Evolutionary conservation across 176 grass and related monocot genomes (phyloP), one percentile per base, ranked within the genome.

Genomic region (Tillandsia fasciculata): DNA sequence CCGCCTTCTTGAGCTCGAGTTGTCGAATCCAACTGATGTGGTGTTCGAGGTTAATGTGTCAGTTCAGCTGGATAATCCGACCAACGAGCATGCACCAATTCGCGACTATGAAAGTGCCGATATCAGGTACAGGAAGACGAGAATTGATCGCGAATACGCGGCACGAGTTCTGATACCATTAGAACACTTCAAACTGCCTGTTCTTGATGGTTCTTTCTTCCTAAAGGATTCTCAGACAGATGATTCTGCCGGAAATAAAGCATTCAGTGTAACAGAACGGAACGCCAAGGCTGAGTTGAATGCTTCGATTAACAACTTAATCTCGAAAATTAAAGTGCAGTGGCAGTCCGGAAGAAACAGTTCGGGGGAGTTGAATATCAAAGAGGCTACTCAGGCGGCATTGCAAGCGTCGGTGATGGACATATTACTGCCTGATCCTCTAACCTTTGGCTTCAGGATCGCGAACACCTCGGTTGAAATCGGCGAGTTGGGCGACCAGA

Each of bases 271-370:
- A 85, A 70, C 85, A 63, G 94, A 93, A 83, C 90, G 83, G 83
- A 90, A 89, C 81, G 78, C 90, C 48, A 99, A 99, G 79, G 81
- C 94, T 67, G 94, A 99, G 78, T 58, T 99, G 71, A 93, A 93
- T 24, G 84, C 87, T 10, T 87, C 86, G 51, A 99, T 99, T 77
- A 87, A 79, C 66, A 89, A 85, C 70, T 83, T 99, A 72, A 99
- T 99, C 70, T 90, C 87, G 29, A 99, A 93, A 86, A 99, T 99
- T 80, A 90, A 99, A 83, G 90, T 93, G 77, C 87, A 71, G 73
- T 99, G 94, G 94, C 75, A 99, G 72, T 99, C 94, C 58, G 94
- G 94, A 72, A 81, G 94, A 79, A 99, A 93, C 77, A 99, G 94
- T 63, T 89, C 76, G 22, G 94, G 94, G 49, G 94, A 99, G 71